Percentiles rank a stretch among this genome's conserved stretches.
These are phyloP conservation scores for Cyberlindnera misumaiensis DNA, from an alignment of 805 yeast species.

Conservation along the genomic window DNA sequence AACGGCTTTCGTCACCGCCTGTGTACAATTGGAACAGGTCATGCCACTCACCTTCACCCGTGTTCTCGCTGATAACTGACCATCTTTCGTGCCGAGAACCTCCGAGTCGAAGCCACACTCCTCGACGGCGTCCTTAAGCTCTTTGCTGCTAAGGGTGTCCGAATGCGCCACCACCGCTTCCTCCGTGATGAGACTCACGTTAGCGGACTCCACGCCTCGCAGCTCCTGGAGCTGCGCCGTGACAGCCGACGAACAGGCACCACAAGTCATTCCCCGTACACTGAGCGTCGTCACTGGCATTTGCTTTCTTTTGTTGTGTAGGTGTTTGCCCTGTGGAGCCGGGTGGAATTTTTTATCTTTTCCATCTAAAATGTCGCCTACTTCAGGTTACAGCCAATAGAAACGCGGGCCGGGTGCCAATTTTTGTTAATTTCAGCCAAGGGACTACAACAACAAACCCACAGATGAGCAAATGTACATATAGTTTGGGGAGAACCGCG, in stretches of 20 bases:
- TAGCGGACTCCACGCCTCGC: constrained; percentile 45
- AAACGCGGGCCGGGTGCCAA: too few relatives aligned
- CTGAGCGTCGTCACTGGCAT: constrained; percentile 12
- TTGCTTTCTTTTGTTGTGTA: not conserved
- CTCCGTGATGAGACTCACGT: constrained; percentile 73
- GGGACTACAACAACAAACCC: too few relatives aligned
- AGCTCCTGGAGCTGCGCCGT: constrained; percentile 44
- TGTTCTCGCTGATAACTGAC: constrained; percentile 7
- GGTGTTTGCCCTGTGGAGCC: not conserved
- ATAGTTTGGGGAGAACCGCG: too few relatives aligned
- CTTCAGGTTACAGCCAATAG: not conserved
- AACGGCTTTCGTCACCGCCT: constrained; percentile 58
- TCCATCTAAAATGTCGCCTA: not conserved
- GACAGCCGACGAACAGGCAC: constrained; percentile 70
- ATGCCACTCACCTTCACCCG: constrained; percentile 46
- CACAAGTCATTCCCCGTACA: constrained; percentile 81
- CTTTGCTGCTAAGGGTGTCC: constrained; percentile 21
- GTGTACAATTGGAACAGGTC: constrained; percentile 87
- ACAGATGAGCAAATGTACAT: too few relatives aligned
- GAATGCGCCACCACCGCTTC: constrained; percentile 54
- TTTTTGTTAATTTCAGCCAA: too few relatives aligned
- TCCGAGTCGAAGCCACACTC: constrained; percentile 66
- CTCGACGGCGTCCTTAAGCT: constrained; percentile 50
- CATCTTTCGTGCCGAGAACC: not conserved
- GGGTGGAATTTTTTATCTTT: not conserved